phyloP scores from a whole-genome alignment of 176 grass and related monocot genomes.

The Pontederia paniculata region DNA sequence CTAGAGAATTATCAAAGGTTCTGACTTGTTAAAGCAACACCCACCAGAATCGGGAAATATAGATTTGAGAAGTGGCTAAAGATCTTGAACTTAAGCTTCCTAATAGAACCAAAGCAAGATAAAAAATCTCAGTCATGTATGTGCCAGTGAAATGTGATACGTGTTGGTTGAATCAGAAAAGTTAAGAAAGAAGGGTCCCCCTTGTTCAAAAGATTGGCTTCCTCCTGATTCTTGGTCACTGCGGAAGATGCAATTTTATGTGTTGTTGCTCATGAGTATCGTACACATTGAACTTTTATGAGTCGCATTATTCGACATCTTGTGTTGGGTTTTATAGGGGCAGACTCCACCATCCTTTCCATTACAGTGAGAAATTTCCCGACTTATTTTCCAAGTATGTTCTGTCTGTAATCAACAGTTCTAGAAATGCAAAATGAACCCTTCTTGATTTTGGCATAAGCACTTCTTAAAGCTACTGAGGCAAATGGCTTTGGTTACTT shows the following conservation, averaged over 20 bases:
- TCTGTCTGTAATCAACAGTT: constrained; percentile 47
- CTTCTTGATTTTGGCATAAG: too few relatives aligned
- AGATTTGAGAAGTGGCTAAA: constrained; percentile 32
- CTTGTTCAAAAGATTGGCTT: constrained; percentile 55
- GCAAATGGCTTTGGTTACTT: too few relatives aligned
- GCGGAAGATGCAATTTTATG: constrained; percentile 88
- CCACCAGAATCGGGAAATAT: constrained; percentile 24
- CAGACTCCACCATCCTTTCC: constrained; percentile 69
- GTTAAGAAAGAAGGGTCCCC: constrained; percentile 65
- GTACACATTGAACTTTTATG: constrained; percentile 63
- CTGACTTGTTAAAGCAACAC: constrained; percentile 28
- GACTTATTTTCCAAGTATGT: constrained; percentile 95
- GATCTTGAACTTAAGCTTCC: constrained; percentile 36
- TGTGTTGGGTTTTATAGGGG: constrained; percentile 60
- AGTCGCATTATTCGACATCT: constrained; percentile 49
- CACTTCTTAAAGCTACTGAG: too few relatives aligned
- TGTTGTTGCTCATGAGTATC: constrained; percentile 66
- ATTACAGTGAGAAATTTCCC: constrained; percentile 90
- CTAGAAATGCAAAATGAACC: constrained; percentile 56
- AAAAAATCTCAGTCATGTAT: constrained; percentile 38
- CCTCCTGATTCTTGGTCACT: constrained; percentile 60
- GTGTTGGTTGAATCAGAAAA: constrained; percentile 84
- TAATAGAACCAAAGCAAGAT: constrained; percentile 35
- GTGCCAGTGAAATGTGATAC: constrained; percentile 54
- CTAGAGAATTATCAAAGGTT: constrained; percentile 30